Percentiles rank a stretch among this genome's conserved stretches.
Conservation (phyloP, 2,329 filamentous ascomycete species). For the Byssothecium circinans region DNA sequence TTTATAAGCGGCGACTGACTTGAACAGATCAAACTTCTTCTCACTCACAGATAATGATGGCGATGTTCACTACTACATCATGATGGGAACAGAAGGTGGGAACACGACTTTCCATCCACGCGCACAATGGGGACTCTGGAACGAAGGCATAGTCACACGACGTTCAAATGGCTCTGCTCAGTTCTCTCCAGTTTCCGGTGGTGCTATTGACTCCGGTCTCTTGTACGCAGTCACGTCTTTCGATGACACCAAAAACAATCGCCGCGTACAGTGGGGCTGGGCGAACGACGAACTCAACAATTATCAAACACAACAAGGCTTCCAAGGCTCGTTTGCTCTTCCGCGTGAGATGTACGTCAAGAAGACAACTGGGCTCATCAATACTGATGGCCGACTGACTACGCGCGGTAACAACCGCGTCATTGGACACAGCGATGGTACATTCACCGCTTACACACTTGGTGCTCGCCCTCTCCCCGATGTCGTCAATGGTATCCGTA, state of each 20-base stretch:
- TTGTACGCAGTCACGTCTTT: slow-evolving; percentile 52
- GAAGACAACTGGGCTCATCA: slow-evolving; percentile 44
- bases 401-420: slow-evolving; percentile 41
- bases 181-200: slow-evolving; percentile 50
- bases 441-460: slow-evolving; percentile 49
- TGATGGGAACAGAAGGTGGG: slow-evolving; percentile 49
- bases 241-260: slow-evolving; percentile 53
- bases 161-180: slow-evolving; percentile 49
- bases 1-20: slow-evolving; percentile 5
- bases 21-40: slow-evolving; percentile 48
- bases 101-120: slow-evolving; percentile 47
- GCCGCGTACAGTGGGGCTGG: slow-evolving; percentile 53
- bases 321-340: slow-evolving; percentile 49
- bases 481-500: slow-evolving; percentile 46
- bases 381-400: slow-evolving; percentile 36
- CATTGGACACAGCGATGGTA: slow-evolving; percentile 41
- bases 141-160: slow-evolving; percentile 47
- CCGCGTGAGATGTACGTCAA: slow-evolving; percentile 52
- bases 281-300: slow-evolving; percentile 48
- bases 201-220: slow-evolving; percentile 49
- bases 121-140: slow-evolving; percentile 50
- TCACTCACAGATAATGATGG: slow-evolving; percentile 48
- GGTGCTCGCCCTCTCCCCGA: slow-evolving; percentile 49
- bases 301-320: slow-evolving; percentile 49
- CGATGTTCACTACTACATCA: slow-evolving; percentile 48